These are phyloP conservation scores for Penicillium sp. DNA, from an alignment of 2,329 filamentous ascomycete genomes.

Conservation along the genomic window DNA sequence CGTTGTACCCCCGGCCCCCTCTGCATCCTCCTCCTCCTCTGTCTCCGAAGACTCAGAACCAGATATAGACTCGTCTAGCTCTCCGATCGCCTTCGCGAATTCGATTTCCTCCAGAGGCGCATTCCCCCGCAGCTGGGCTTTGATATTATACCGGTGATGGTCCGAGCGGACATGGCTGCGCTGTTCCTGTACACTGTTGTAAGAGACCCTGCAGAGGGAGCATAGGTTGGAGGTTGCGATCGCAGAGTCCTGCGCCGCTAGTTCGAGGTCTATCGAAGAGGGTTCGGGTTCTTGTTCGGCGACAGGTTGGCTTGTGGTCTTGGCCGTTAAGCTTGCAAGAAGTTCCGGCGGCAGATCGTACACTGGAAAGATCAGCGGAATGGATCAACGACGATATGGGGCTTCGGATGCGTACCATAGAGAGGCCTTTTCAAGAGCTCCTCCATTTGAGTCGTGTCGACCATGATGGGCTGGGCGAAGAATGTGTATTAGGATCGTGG, in stretches of 20 bases:
- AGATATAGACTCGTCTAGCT: constrained; percentile 91
- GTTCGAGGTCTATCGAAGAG: constrained; percentile 28
- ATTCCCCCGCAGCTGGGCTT: constrained; percentile 77
- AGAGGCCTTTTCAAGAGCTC: constrained; percentile 51
- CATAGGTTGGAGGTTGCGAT: constrained; percentile 68
- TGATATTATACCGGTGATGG: constrained; percentile 90
- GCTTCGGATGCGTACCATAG: constrained; percentile 44
- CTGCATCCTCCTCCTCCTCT: constrained; percentile 65
- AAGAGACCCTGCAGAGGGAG: constrained; percentile 72
- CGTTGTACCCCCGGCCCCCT: constrained; percentile 49
- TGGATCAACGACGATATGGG: neutral
- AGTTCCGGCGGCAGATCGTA: constrained; percentile 80
- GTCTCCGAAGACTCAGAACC: constrained; percentile 68
- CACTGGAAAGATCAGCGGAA: constrained; percentile 52
- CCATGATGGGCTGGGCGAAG: constrained; percentile 19
- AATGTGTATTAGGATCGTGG: constrained; percentile 9
- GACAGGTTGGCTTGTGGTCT: constrained; percentile 45
- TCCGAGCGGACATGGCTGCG: constrained; percentile 85
- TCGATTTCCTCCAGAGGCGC: constrained; percentile 73
- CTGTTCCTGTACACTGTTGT: constrained; percentile 74
- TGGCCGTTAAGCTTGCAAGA: constrained; percentile 64
- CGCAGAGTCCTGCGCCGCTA: constrained; percentile 42
- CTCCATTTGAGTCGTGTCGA: constrained; percentile 28
- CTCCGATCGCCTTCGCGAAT: constrained; percentile 81
- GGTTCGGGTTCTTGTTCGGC: constrained; percentile 24